A percentile compares a stretch with the other conserved stretches of the same genome.
Conservation (phyloP, 139 green algal species). For the Trebouxia sp. region DNA sequence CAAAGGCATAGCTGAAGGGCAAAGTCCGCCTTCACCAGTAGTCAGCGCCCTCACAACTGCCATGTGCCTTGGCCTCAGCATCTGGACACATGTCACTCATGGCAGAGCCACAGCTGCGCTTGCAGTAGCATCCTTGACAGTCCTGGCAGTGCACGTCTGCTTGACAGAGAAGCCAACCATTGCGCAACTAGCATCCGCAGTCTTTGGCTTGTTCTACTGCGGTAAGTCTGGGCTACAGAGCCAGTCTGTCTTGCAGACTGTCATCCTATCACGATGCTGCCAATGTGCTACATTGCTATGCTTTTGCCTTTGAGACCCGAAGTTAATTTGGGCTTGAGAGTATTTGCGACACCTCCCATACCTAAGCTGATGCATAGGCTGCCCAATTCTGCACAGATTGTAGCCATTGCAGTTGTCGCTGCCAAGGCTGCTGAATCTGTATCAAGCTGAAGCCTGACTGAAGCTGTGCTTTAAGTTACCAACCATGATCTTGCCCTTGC, state of each 20-base stretch:
- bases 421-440: no score
- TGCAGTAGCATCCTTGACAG: constrained; percentile 76
- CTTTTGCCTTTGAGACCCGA: no score
- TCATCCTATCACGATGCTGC: no score
- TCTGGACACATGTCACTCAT: constrained; percentile 41
- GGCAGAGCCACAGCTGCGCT: constrained; percentile 44
- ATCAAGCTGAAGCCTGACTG: neutral
- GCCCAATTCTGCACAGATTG: no score
- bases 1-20: constrained; percentile 60
- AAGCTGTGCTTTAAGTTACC: no score
- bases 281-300: no score
- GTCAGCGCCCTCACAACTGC: constrained; percentile 63
- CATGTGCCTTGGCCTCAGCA: constrained; percentile 71
- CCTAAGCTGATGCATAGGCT: no score
- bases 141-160: constrained; percentile 79
- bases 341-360: no score
- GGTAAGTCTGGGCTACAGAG: no score
- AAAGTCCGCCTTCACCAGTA: constrained; percentile 64
- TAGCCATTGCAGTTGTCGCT: no score
- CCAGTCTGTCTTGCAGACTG: no score
- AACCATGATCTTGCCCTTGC: constrained; percentile 1
- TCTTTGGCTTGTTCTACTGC: constrained; percentile 95
- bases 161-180: constrained; percentile 73
- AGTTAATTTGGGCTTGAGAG: no score
- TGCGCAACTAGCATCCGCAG: constrained; percentile 75